Evolutionary conservation across 768 basidiomycete species (phyloP), one percentile per base, ranked within the genome.

Genomic region (Pisolithus marmoratus): DNA sequence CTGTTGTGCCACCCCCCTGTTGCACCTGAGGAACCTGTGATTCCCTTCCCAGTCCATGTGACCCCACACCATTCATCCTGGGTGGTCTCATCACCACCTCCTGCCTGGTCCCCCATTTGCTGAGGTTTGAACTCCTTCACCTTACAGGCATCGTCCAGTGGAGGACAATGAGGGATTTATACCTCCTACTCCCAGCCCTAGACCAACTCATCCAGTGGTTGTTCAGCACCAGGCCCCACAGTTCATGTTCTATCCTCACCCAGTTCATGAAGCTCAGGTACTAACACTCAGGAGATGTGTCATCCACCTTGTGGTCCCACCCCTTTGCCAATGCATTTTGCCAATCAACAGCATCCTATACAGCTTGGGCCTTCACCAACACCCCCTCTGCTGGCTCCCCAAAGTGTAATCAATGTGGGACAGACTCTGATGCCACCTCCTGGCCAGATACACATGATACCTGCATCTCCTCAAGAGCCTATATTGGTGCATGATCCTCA

Each of bases 61-160:
- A 49, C 66, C 37, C 64, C 66, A 49, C n/a, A 46, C 11, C 48
- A 54, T 22, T 58, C 57, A 12, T 24, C 34, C 3, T 66, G 66
- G 3, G 66, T 68, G 22, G 66, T 70, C 46, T 68, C 66, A 31
- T 52, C 55, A 26, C 50, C 50, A 0, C 62, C 56, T 5, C 38
- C 2, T 8, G 54, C 53, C 14, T 56, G 57, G 70, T n/a, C 46
- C 41, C 4, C 54, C 55, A 9, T 58, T 52, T 23, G 54, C 38
- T 1, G 51, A 48, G 3, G 52, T 46, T 40, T 54, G 34, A 40
- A 47, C 53, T 2, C 47, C 24, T 37, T 45, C 37, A 2, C 54
- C 48, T 17, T 58, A 53, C 27, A 8, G 26, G 40, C 50, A 57
- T 23, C 58, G 2, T 11, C 22, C 27, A 12, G 47, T 41, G 12